Evolutionary conservation across 2,329 filamentous ascomycete genomes (phyloP).

Genomic region (Ophiostoma triangulosporum): DNA sequence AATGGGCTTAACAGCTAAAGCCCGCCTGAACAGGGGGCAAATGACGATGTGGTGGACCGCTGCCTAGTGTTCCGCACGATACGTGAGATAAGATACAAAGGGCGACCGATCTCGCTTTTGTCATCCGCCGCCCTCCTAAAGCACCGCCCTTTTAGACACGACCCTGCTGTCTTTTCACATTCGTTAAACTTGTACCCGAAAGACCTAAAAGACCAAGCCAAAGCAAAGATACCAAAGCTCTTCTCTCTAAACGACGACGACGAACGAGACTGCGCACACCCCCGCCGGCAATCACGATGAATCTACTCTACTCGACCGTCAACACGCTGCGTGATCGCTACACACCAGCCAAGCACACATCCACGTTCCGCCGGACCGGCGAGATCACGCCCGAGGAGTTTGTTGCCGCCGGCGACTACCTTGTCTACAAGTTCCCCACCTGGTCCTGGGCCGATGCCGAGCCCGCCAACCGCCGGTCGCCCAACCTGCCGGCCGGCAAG

Average conservation of each 20-base stretch:
- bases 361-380: slow-evolving; percentile 84
- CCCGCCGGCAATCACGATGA: slow-evolving; percentile 62
- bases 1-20: not conserved
- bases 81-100: not conserved
- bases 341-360: slow-evolving; percentile 77
- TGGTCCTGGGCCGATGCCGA: slow-evolving; percentile 95
- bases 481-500: slow-evolving; percentile 74
- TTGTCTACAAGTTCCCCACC: slow-evolving; percentile 97
- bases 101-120: not conserved
- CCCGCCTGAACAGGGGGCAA: not conserved
- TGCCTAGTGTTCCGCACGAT: not conserved
- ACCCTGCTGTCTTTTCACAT: not conserved
- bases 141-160: not conserved
- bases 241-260: not conserved
- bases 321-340: slow-evolving; percentile 86
- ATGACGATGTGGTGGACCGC: not conserved
- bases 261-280: not conserved
- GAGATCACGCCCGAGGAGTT: slow-evolving; percentile 98
- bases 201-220: not conserved
- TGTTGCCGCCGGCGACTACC: slow-evolving; percentile 85
- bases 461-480: slow-evolving; percentile 61
- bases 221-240: not conserved
- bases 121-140: not conserved
- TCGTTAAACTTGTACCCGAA: not conserved
- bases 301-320: slow-evolving; percentile 74